Conservation (phyloP, 257 asterid genomes). For the Scutellaria minor region DNA sequence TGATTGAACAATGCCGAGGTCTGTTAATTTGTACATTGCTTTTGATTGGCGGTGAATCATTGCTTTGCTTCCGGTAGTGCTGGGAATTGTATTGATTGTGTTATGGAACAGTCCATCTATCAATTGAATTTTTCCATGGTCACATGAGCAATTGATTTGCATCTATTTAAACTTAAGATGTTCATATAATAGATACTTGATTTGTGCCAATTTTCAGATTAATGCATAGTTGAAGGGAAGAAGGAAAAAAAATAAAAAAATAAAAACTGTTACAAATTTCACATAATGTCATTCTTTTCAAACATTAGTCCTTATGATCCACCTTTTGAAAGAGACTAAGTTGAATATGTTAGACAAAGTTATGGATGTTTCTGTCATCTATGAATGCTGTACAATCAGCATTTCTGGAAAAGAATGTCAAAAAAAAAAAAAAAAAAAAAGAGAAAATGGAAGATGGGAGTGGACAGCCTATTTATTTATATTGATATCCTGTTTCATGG, state of each 20-base stretch:
- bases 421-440: too few species aligned
- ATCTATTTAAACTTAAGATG: constrained; percentile 5
- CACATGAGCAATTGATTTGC: constrained; percentile 15
- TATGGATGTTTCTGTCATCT: background rate
- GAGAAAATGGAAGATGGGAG: background rate
- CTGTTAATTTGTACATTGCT: constrained; percentile 6
- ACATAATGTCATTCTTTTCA: background rate
- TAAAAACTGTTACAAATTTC: constrained; percentile 3
- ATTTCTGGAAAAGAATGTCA: constrained; percentile 1
- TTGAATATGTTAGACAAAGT: background rate
- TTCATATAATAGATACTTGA: background rate
- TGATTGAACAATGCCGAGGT: constrained; percentile 15
- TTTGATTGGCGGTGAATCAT: background rate
- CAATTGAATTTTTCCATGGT: constrained; percentile 11
- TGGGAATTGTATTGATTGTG: constrained; percentile 1
- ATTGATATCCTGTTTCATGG: constrained; percentile 14
- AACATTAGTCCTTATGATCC: background rate
- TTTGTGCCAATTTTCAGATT: background rate
- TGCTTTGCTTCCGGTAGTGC: background rate
- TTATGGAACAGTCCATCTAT: background rate
- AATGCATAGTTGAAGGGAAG: background rate
- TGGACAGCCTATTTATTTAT: background rate
- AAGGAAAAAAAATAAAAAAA: background rate
- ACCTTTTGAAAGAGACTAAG: background rate
- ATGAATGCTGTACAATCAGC: background rate